Percentiles rank a stretch among this genome's conserved stretches.
Conservation (phyloP, 2,329 filamentous ascomycete species). For the Scopulariopsis brevicaulis region DNA sequence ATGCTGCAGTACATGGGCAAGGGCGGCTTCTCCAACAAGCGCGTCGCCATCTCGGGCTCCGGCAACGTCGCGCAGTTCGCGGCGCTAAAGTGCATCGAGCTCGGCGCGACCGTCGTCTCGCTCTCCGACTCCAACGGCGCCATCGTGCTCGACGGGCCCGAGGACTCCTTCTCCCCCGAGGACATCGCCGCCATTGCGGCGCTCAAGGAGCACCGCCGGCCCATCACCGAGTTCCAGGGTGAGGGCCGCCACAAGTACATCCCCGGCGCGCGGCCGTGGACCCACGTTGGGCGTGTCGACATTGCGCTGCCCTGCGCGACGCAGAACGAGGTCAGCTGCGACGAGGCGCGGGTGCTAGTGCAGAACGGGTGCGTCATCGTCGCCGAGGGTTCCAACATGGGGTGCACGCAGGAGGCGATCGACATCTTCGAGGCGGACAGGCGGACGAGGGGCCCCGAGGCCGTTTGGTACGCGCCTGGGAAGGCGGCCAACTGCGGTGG, state of each 20-base stretch:
- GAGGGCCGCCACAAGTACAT: conserved; percentile 71
- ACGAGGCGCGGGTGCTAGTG: conserved; percentile 78
- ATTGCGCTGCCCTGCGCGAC: conserved; percentile 88
- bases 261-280: conserved; percentile 80
- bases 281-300: conserved; percentile 80
- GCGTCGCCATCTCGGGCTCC: conserved; percentile 89
- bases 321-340: conserved; percentile 91
- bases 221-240: conserved; percentile 62
- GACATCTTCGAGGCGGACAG: conserved; percentile 79
- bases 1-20: conserved; percentile 89
- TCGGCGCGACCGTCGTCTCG: conserved; percentile 84
- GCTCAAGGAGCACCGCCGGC: conserved; percentile 79
- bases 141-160: conserved; percentile 57
- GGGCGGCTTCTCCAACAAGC: conserved; percentile 81
- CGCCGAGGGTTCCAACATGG: conserved; percentile 98
- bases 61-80: conserved; percentile 98
- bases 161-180: conserved; percentile 63
- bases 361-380: conserved; percentile 70
- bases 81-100: conserved; percentile 90
- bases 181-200: conserved; percentile 69
- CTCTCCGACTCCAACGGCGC: conserved; percentile 87
- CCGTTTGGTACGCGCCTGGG: conserved; percentile 92
- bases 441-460: conserved; percentile 51
- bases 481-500: conserved; percentile 97
- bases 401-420: conserved; percentile 91